Conservation (phyloP, 2,329 filamentous ascomycete species). For the Didymella keratinophila region DNA sequence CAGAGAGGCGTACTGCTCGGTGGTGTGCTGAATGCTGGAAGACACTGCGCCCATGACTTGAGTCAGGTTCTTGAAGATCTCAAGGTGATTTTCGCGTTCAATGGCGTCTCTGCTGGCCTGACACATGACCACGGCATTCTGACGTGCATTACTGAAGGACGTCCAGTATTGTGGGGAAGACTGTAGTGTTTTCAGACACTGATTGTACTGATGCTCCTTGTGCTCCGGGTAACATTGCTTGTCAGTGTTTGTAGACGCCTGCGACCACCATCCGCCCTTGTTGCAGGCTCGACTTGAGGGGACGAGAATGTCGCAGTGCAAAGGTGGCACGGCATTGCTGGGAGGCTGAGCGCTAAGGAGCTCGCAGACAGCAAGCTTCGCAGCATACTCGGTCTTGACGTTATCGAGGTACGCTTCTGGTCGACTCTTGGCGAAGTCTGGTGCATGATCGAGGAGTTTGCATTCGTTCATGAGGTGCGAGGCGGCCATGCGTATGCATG, state of each 20-base stretch:
- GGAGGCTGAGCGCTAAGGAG: conserved; percentile 56
- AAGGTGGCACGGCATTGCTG: conserved; percentile 57
- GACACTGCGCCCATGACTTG: conserved; percentile 37
- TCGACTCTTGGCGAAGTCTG: conserved; percentile 36
- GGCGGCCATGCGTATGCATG: conserved; percentile 63
- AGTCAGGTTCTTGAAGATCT: conserved; percentile 45
- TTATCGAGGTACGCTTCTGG: conserved; percentile 46
- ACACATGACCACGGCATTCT: conserved; percentile 69
- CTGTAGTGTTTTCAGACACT: conserved; percentile 63
- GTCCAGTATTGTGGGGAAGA: conserved; percentile 67
- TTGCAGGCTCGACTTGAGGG: conserved; percentile 48
- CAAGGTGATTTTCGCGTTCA: conserved; percentile 59
- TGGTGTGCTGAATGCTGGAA: conserved; percentile 31
- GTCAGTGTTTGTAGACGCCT: conserved; percentile 20
- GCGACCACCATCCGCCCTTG: conserved; percentile 37
- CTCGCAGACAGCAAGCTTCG: conserved; percentile 70
- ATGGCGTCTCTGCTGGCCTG: conserved; percentile 66
- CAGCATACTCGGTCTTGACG: conserved; percentile 65
- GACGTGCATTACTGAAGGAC: conserved; percentile 68
- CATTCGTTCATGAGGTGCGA: conserved; percentile 63
- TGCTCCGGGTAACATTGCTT: conserved; percentile 47
- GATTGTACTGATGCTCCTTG: conserved; percentile 51
- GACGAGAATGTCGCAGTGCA: conserved; percentile 60
- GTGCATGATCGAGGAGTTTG: conserved; percentile 54
- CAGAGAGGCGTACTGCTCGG: conserved; percentile 35